phyloP scores from a whole-genome alignment of 768 basidiomycete genomes.

The Russula vinacea region DNA sequence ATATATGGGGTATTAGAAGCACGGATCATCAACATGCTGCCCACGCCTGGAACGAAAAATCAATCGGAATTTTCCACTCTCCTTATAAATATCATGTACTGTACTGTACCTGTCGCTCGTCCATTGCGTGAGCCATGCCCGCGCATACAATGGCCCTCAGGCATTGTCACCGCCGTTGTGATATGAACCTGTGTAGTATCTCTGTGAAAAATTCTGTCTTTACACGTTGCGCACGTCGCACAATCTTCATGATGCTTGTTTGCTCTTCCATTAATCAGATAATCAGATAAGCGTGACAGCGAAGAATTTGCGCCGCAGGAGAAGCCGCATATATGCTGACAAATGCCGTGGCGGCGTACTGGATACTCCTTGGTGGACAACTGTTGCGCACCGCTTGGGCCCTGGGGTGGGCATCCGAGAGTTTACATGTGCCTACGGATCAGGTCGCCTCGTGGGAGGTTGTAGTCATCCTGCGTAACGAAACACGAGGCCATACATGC shows the following conservation, averaged over 20 bases:
- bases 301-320: no score
- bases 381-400: not conserved
- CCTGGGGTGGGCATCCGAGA: not conserved
- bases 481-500: constrained; percentile 8
- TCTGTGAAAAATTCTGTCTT: not conserved
- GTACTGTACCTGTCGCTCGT: not conserved
- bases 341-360: no score
- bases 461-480: not conserved
- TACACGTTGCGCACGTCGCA: not conserved
- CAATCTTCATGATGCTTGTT: not conserved
- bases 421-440: not conserved
- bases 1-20: not conserved
- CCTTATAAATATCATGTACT: not conserved
- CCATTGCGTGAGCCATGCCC: not conserved
- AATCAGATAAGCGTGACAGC: not conserved
- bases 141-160: not conserved
- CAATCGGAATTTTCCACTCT: not conserved
- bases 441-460: constrained; percentile 6
- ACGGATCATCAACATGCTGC: constrained; percentile 9
- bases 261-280: not conserved
- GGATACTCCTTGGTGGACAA: no score
- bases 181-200: not conserved
- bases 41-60: no score
- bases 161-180: no score
- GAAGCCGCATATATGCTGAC: no score